Percentiles rank a stretch among this genome's conserved stretches.
These are phyloP conservation scores for Pyronema omphalodes DNA, from an alignment of 495 filamentous ascomycete genomes.

Conservation along the genomic window DNA sequence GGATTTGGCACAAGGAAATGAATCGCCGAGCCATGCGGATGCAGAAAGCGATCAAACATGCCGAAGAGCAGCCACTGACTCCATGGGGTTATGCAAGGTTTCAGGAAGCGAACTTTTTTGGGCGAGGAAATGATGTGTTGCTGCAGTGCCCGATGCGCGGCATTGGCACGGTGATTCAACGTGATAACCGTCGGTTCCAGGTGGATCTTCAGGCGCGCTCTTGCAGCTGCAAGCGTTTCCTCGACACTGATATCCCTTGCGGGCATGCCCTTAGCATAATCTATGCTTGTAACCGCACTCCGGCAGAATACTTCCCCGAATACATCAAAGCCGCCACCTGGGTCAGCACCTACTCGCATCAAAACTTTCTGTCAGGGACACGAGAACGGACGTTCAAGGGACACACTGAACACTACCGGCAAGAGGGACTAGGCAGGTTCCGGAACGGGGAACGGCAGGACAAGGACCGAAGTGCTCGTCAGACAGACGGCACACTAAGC, in stretches of 20 bases:
- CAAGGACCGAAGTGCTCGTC: too few species aligned
- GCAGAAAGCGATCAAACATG: neutral
- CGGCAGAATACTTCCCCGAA: neutral
- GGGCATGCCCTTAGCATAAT: neutral
- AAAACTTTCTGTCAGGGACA: too few species aligned
- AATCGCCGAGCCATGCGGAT: neutral
- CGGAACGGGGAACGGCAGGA: too few species aligned
- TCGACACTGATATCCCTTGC: slow-evolving; percentile 9
- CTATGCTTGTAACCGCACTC: neutral
- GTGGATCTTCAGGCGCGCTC: neutral
- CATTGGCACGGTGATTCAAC: neutral
- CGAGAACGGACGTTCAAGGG: too few species aligned
- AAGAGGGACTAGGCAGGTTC: too few species aligned
- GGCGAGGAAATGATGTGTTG: neutral
- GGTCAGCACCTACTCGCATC: neutral
- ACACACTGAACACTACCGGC: too few species aligned
- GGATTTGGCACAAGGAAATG: slow-evolving; percentile 9
- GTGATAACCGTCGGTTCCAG: neutral
- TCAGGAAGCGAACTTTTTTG: neutral
- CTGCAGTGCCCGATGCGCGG: neutral
- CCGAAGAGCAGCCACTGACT: neutral
- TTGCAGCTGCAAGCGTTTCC: neutral
- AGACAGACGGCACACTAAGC: too few species aligned
- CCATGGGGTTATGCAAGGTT: neutral
- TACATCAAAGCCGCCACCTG: neutral